Base-by-base conservation (phyloP, 148 eudicot genomes). In the Amaranthus hypochondriacus region DNA sequence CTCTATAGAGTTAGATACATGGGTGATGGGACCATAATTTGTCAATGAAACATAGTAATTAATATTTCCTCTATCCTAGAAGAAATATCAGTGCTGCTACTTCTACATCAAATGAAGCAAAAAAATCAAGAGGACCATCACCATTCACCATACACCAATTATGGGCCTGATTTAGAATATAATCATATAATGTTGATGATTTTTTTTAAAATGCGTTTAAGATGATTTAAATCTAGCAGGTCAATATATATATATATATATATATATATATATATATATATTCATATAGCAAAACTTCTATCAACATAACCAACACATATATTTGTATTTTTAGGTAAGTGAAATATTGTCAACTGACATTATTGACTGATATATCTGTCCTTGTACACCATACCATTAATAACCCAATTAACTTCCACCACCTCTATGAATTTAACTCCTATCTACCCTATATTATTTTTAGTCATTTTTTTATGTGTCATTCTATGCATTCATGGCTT, bases 371-470 rank as follows among this genome's bases (percentile, higher is more conserved):
- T 28, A 28, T 0, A 28, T 28, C 39, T 28, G 18, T 18, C 0
- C 18, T 18, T 18, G 18, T 18, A 18, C 18, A 18, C 4, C 9
- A 18, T 28, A 8, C 43, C n/a, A 60, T 53, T 28, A 28, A 28
- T 28, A 28, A 28, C 7, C 59, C 48, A 52, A 42, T 76, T 60
- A 76, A 68, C 44, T 75, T 58, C 56, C 77, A 75, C 72, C 69
- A 62, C 68, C 75, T 61, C 42, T 28, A 28, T 28, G 39, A 28
- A 10, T 10, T 52, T 62, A n/a, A 28, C 11, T 49, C 7, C 14
- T 14, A 3, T 42, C 66, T 5, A 2, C 48, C 18, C 7, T 28
- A 13, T 13, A 14, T 62, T 42, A 15, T 6, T 28, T 49, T 28
- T 28, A 28, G 39, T 54, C 65, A 46, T 12, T 49, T 68, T 43